Base-by-base conservation (phyloP, 2,329 filamentous ascomycete genomes). In the Fusarium guadeloupense region DNA sequence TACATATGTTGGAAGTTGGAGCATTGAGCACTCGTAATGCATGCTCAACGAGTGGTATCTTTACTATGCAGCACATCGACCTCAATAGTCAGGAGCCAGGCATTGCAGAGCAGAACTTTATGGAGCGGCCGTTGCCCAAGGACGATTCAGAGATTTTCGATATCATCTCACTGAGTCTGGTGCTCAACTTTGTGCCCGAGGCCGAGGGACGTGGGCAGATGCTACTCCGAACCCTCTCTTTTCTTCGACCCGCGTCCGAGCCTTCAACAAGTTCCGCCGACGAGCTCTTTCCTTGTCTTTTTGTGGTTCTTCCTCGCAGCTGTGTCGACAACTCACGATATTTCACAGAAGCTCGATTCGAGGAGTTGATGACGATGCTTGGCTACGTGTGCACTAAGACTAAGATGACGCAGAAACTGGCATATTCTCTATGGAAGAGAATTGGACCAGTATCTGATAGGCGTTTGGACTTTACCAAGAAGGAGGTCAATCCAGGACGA, bases 261-360 rank as follows among this genome's bases (percentile, higher is more conserved):
- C 28, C 16, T 6, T 20, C 51, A 20, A 45, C 55, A 19, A 57
- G 63, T 33, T 56, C 72, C 30, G 52, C 67, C 17, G 69, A 71
- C 19, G 21, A 72, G 76, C 43, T 68, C 4, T 85, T 90, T 40
- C 91, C 91, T 1, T 87, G 85, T 35, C 77, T 99, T 9, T 99
- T 99, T 74, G 79, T 99, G 25, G 95, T 99, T 9, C 79, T 99
- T 3, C 95, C 95, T 3, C 86, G 91, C 26, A 90, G 94, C 17
- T 99, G 95, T 71, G 83, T 98, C 43, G 83, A 85, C 19, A 99
- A 99, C 73, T 97, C 93, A 14, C 86, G 95, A 44, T 99, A 99
- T 72, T 85, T 97, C 71, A 89, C 92, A 50, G 87, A 93, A 60
- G 74, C 80, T 16, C 83, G 85, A 45, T 76, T 99, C 19, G 75